Conservation (phyloP, 169 alveolate species). For the Plasmodium gonderi region DNA sequence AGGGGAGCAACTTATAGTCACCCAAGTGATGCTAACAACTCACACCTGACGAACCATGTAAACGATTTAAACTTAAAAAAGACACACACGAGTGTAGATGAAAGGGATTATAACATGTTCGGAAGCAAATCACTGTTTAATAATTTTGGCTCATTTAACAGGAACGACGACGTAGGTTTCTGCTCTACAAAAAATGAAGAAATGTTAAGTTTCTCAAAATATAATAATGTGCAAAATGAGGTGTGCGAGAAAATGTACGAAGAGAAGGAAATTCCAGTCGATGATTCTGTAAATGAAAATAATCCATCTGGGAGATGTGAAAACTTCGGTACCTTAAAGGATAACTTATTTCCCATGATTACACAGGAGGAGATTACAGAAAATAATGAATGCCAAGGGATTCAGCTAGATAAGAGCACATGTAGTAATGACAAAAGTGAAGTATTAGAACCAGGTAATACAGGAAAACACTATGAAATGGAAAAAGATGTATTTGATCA, state of each 20-base stretch:
- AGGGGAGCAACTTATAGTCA: not conserved
- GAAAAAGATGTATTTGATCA: not conserved
- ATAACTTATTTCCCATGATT: not conserved
- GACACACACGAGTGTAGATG: constrained; percentile 2
- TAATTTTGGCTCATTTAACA: constrained; percentile 34
- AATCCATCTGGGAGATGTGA: not conserved
- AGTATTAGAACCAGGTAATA: not conserved
- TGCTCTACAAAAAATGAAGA: constrained; percentile 13
- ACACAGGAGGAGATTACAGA: not conserved
- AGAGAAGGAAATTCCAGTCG: not conserved
- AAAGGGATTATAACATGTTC: constrained; percentile 1
- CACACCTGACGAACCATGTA: too few relatives aligned
- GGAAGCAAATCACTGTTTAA: constrained; percentile 3
- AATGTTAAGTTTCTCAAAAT: not conserved
- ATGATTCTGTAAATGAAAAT: not conserved
- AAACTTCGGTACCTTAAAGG: not conserved
- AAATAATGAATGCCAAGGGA: not conserved
- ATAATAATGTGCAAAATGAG: not conserved
- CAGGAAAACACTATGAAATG: not conserved
- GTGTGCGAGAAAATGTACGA: not conserved
- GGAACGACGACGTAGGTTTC: not conserved
- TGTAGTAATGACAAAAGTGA: not conserved
- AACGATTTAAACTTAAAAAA: constrained; percentile 28
- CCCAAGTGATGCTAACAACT: too few relatives aligned
- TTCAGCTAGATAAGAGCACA: not conserved